Base-by-base conservation (phyloP, 202 grass and related monocot species). In the Musa balbisiana region DNA sequence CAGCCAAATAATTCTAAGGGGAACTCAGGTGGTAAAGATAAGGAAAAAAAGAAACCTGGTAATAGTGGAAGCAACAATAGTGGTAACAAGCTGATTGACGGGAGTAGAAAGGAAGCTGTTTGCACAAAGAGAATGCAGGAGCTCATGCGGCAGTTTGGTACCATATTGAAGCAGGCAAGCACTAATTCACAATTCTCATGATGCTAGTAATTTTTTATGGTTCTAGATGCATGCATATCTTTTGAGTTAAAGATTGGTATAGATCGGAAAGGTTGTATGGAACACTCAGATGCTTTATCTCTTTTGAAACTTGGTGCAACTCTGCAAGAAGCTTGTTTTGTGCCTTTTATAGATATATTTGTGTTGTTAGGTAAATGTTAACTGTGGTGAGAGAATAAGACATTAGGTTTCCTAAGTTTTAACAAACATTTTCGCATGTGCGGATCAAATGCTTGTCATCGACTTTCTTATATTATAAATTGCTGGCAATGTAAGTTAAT, bases 91-190 rank as follows among this genome's bases (percentile, higher is more conserved):
- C 64, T 67, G 12, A 69, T 71, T 1, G 73, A 51, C 29, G 59
- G 77, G 11, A 69, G 64, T 49, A 16, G 67, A 62, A 71, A 60
- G 67, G 79, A 76, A 72, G 81, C 63, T 51, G 67, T 74, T 13
- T 58, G 59, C 71, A 65, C 83, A 21, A 96, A 82, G 69, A 91
- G 88, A 77, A 78, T 80, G 84, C 83, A 86, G 8, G 86, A 93
- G 27, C 83, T 97, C 72, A 86, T 86, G 73, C 93, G 90, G 75
- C 90, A 87, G 58, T 81, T 97, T 51, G 77, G 84, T 29, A 60
- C 64, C 11, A 84, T 97, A 73, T 26, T 97, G 53, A 87, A 83
- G 55, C 86, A 93, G 90, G 93, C 87, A 49, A 85, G 15, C 43
- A 5, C 21, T 23, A 51, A 55, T 8, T 27, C 29, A 14, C 1